A percentile compares a stretch with the other conserved stretches of the same genome.
These are phyloP conservation scores for Forsythia suspensa DNA, from an alignment of 257 asterid genomes.

Conservation along the genomic window DNA sequence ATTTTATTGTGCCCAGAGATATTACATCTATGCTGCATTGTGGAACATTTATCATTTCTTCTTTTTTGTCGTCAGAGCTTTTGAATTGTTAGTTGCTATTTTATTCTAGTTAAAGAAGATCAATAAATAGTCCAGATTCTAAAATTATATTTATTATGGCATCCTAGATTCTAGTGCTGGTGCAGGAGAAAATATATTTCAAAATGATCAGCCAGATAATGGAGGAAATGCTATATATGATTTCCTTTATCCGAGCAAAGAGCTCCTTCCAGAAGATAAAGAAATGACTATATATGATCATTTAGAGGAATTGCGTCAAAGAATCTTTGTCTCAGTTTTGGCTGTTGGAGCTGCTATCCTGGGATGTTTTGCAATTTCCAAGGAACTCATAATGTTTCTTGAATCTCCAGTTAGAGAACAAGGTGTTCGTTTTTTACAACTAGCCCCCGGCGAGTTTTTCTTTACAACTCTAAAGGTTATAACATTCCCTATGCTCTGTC, in stretches of 20 bases:
- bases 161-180: constrained; percentile 50
- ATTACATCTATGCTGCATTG: neutral
- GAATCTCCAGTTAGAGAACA: constrained; percentile 86
- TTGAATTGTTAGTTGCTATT: neutral
- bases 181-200: constrained; percentile 41
- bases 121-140: neutral
- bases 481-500: neutral
- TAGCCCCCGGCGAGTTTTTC: constrained; percentile 98
- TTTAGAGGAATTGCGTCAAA: constrained; percentile 84
- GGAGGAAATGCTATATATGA: constrained; percentile 66
- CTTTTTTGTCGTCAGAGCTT: neutral
- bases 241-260: constrained; percentile 86
- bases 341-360: constrained; percentile 89
- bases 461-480: constrained; percentile 90
- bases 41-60: constrained; percentile 4
- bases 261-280: constrained; percentile 94
- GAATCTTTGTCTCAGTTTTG: constrained; percentile 81
- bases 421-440: constrained; percentile 95
- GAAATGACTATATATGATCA: constrained; percentile 97
- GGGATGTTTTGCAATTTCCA: constrained; percentile 89
- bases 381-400: constrained; percentile 87
- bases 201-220: constrained; percentile 49
- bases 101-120: neutral
- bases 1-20: neutral
- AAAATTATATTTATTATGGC: constrained; percentile 10